Conservation (phyloP, 176 grass and related monocot species). For the Rhynchospora pubera region DNA sequence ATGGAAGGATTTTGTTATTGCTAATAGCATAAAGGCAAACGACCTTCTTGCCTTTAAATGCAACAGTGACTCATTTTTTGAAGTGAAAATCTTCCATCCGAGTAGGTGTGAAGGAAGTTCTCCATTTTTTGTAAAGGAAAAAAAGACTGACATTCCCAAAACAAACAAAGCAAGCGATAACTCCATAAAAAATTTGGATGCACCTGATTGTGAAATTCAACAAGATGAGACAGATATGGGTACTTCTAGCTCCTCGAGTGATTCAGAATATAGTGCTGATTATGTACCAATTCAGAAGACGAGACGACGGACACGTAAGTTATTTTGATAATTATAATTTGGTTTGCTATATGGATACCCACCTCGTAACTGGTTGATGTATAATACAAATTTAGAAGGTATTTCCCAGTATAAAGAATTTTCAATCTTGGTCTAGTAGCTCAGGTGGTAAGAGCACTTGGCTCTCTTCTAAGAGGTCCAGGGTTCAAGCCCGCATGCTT, state of each 20-base stretch:
- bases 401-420: no score
- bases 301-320: neutral
- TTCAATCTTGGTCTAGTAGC: no score
- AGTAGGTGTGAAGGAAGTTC: slow-evolving; percentile 36
- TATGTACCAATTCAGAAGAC: neutral
- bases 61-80: slow-evolving; percentile 22
- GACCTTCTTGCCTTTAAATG: slow-evolving; percentile 45
- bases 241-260: neutral
- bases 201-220: neutral
- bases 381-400: no score
- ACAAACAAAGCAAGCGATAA: neutral
- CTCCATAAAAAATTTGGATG: neutral
- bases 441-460: no score
- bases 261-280: neutral
- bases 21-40: slow-evolving; percentile 30
- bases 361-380: no score
- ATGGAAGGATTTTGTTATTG: slow-evolving; percentile 47
- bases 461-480: no score
- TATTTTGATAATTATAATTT: no score
- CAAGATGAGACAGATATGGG: neutral
- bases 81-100: slow-evolving; percentile 30
- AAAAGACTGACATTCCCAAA: neutral
- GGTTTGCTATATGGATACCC: no score
- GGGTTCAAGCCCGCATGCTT: no score
- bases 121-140: neutral